These are phyloP conservation scores for Phytopythium mirpurense DNA, from an alignment of 352 stramenopile genomes.

Conservation along the genomic window DNA sequence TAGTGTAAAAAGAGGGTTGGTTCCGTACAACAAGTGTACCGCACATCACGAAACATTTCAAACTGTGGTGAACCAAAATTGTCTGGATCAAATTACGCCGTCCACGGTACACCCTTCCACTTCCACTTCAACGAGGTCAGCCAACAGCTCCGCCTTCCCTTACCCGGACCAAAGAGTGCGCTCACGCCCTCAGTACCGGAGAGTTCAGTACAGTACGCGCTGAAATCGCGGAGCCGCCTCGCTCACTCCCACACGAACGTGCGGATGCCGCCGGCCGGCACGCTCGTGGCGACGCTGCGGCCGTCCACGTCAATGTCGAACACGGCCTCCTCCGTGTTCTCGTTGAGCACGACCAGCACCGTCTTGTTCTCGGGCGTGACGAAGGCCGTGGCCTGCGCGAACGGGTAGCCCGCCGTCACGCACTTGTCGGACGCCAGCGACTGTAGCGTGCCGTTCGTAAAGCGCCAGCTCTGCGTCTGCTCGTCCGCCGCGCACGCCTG, in stretches of 20 bases:
- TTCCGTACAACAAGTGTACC: background rate
- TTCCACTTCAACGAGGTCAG: background rate
- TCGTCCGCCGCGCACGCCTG: conserved; percentile 40
- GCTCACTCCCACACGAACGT: conserved; percentile 71
- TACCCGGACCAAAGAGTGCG: too few relatives aligned
- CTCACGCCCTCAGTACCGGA: too few relatives aligned
- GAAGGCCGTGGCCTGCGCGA: conserved; percentile 65
- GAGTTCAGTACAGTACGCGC: too few relatives aligned
- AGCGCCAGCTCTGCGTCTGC: conserved; percentile 54
- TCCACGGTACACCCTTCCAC: background rate
- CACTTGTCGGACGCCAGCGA: conserved; percentile 53
- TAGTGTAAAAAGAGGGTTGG: background rate
- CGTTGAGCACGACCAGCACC: conserved; percentile 80
- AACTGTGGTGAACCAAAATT: conserved; percentile 1
- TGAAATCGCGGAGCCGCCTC: too few relatives aligned
- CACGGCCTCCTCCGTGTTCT: conserved; percentile 68
- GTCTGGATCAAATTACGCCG: background rate
- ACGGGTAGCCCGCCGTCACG: conserved; percentile 73
- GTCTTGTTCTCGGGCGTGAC: conserved; percentile 67
- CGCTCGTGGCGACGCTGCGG: conserved; percentile 36
- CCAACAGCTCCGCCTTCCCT: too few relatives aligned
- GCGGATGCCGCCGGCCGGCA: conserved; percentile 57
- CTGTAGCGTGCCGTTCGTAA: conserved; percentile 51
- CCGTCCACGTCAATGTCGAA: conserved; percentile 57
- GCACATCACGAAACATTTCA: background rate